Percentiles rank a stretch among this genome's conserved stretches.
Evolutionary conservation across 306 rosid genomes (phyloP).

Genomic region (Oemleria cerasiformis): DNA sequence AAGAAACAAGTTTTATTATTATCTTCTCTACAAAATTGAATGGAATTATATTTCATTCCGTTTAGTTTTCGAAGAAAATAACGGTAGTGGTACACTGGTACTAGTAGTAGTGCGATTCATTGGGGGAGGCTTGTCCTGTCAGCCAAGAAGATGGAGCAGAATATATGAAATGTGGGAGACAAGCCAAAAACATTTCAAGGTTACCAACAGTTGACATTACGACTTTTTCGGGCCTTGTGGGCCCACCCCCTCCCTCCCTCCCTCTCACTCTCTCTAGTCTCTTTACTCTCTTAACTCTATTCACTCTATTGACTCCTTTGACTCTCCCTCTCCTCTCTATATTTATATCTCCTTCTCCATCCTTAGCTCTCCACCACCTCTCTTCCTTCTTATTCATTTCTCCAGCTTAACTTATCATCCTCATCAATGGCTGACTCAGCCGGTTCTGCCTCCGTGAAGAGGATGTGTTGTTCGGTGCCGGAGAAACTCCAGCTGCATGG

Average conservation of each 20-base stretch:
- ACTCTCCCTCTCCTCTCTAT: conserved; percentile 10
- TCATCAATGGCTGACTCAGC: conserved; percentile 56
- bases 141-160: conserved; percentile 15
- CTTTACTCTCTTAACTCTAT: conserved; percentile 11
- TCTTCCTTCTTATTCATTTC: conserved; percentile 4
- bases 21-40: no score
- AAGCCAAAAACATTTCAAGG: conserved; percentile 59
- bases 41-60: neutral
- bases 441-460: conserved; percentile 36
- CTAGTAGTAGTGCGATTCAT: conserved; percentile 27
- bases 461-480: conserved; percentile 81
- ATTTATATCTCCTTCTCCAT: conserved; percentile 43
- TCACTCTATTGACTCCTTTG: neutral
- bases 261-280: neutral
- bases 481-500: conserved; percentile 84
- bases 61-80: no score
- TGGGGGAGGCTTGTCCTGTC: conserved; percentile 42
- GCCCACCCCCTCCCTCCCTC: neutral
- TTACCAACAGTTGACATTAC: conserved; percentile 62
- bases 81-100: no score
- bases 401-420: neutral
- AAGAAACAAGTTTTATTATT: no score
- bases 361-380: conserved; percentile 41
- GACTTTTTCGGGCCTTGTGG: conserved; percentile 46
- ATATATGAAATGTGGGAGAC: conserved; percentile 62